A percentile compares a stretch with the other conserved stretches of the same genome.
Evolutionary conservation across 192 early-diverging fungal species (phyloP).

Genomic region (Backusella psychrophila): DNA sequence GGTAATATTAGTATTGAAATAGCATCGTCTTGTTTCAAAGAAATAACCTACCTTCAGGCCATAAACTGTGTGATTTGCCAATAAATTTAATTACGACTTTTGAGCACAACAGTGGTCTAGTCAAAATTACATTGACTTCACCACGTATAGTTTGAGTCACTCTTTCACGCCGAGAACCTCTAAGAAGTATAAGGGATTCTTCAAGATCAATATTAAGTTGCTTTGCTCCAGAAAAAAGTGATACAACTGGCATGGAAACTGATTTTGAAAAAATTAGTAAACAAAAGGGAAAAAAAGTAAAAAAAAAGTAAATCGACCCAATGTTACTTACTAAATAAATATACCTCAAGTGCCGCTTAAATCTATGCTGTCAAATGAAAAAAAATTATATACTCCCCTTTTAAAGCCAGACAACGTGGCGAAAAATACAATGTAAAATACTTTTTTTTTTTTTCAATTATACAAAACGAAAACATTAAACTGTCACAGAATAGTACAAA

Average conservation of each 20-base stretch:
- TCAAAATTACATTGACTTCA: slow-evolving; percentile 25
- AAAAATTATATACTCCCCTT: background rate
- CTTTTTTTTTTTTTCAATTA: background rate
- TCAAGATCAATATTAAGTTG: slow-evolving; percentile 33
- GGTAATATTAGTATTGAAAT: background rate
- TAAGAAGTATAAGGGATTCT: slow-evolving; percentile 29
- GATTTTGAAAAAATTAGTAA: background rate
- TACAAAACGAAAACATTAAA: background rate
- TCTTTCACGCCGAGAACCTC: slow-evolving; percentile 9
- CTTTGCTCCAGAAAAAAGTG: slow-evolving; percentile 23
- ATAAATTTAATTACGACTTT: slow-evolving; percentile 21
- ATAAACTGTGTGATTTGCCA: slow-evolving; percentile 29
- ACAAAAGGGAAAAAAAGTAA: background rate
- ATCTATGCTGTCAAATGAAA: background rate
- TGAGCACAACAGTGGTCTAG: slow-evolving; percentile 15
- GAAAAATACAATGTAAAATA: background rate
- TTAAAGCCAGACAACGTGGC: background rate
- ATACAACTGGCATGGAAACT: slow-evolving; percentile 10
- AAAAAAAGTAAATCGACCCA: background rate
- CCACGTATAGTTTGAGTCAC: slow-evolving; percentile 23
- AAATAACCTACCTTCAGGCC: slow-evolving; percentile 35
- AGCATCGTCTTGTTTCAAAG: background rate
- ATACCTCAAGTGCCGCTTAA: background rate
- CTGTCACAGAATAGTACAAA: background rate
- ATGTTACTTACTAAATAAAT: background rate